Evolutionary conservation across 2,329 filamentous ascomycete genomes (phyloP).

Genomic region (Orbilia blumenaviensis): DNA sequence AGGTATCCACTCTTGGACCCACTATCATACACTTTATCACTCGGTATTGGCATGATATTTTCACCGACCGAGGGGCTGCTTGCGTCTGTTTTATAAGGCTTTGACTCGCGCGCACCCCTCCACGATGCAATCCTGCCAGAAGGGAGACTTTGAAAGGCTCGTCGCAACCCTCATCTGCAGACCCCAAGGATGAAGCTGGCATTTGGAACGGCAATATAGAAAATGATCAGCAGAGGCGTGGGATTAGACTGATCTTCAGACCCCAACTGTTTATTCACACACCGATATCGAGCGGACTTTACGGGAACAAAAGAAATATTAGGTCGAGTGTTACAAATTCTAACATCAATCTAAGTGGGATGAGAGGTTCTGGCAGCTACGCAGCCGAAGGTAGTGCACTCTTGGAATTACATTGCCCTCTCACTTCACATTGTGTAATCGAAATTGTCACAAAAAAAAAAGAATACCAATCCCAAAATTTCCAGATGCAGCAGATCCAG

Average conservation of each 20-base stretch:
- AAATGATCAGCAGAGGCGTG: constrained; percentile 23
- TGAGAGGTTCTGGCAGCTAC: background rate
- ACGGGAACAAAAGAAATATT: background rate
- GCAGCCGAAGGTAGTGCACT: background rate
- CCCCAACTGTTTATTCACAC: constrained; percentile 30
- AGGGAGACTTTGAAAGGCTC: background rate
- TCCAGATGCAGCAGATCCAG: constrained; percentile 3
- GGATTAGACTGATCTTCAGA: constrained; percentile 21
- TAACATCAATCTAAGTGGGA: background rate
- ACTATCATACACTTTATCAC: constrained; percentile 32
- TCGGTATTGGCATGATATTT: constrained; percentile 44
- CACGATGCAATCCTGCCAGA: background rate
- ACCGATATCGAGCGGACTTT: background rate
- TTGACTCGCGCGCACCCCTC: constrained; percentile 39
- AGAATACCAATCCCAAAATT: background rate
- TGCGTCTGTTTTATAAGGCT: constrained; percentile 11
- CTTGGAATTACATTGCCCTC: background rate
- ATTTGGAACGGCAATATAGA: constrained; percentile 13
- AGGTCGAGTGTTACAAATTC: background rate
- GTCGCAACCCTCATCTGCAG: constrained; percentile 18
- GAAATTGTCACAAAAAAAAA: constrained; percentile 25
- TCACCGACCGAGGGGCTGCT: constrained; percentile 30
- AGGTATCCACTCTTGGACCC: constrained; percentile 36
- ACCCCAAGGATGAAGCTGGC: constrained; percentile 32
- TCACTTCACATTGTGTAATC: constrained; percentile 32